phyloP scores from a whole-genome alignment of 2,329 filamentous ascomycete genomes.

The Diaporthe caulivora region DNA sequence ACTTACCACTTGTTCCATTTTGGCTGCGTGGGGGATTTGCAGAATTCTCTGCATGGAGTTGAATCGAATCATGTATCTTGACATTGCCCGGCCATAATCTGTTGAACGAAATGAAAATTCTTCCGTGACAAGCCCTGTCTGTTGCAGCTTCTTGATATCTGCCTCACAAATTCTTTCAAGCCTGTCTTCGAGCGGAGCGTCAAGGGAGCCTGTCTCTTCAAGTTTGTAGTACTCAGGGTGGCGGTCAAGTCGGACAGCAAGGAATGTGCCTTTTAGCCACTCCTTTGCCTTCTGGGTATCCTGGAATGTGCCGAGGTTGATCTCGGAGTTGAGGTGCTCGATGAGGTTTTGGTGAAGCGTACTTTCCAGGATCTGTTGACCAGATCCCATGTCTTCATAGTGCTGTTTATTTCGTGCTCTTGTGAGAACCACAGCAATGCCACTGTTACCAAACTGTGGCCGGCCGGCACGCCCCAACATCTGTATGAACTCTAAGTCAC shows the following conservation, averaged over 20 bases:
- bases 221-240: slow-evolving; percentile 78
- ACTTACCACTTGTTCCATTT: slow-evolving; percentile 77
- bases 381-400: slow-evolving; percentile 81
- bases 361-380: slow-evolving; percentile 81
- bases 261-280: slow-evolving; percentile 84
- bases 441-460: slow-evolving; percentile 84
- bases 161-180: slow-evolving; percentile 79
- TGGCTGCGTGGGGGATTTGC: slow-evolving; percentile 69
- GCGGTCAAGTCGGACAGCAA: slow-evolving; percentile 78
- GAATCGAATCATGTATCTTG: slow-evolving; percentile 83
- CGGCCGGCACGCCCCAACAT: slow-evolving; percentile 89
- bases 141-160: slow-evolving; percentile 74
- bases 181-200: slow-evolving; percentile 66
- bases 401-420: slow-evolving; percentile 70
- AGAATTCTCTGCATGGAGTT: slow-evolving; percentile 82
- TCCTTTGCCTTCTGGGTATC: slow-evolving; percentile 73
- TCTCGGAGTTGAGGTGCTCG: slow-evolving; percentile 87
- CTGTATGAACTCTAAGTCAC: slow-evolving; percentile 88
- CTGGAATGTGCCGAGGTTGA: slow-evolving; percentile 79
- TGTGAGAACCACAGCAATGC: slow-evolving; percentile 84
- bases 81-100: slow-evolving; percentile 84
- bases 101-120: slow-evolving; percentile 70
- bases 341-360: slow-evolving; percentile 82
- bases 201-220: slow-evolving; percentile 65
- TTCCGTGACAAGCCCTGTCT: slow-evolving; percentile 67